Conservation (phyloP, 306 rosid species). For the Arachis hypogaea region DNA sequence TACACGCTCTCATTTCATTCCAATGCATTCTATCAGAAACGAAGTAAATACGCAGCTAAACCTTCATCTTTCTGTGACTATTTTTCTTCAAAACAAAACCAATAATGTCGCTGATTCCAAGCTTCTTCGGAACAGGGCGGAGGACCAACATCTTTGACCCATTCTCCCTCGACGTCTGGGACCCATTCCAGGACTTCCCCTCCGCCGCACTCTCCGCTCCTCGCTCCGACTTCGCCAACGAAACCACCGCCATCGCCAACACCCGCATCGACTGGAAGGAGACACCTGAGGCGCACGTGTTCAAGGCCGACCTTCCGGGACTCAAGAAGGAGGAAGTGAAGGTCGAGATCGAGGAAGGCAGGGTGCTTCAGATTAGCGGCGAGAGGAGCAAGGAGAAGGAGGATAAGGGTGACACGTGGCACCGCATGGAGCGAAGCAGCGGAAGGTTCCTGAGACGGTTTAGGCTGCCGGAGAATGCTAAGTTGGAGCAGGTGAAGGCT, state of each 20-base stretch:
- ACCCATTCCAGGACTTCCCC: conserved; percentile 40
- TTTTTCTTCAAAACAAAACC: too few relatives aligned
- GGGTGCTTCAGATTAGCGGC: conserved; percentile 46
- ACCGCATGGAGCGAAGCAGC: conserved; percentile 45
- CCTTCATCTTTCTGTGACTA: too few relatives aligned
- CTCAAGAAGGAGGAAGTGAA: conserved; percentile 52
- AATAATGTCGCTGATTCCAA: conserved; percentile 50
- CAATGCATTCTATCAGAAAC: background rate
- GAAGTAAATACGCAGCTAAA: too few relatives aligned
- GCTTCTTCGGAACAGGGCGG: conserved; percentile 45
- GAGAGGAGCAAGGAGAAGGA: conserved; percentile 48
- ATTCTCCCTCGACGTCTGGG: conserved; percentile 44
- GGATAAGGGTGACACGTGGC: conserved; percentile 48
- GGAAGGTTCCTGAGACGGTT: conserved; percentile 47
- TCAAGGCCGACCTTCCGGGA: conserved; percentile 47
- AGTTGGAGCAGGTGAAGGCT: conserved; percentile 40
- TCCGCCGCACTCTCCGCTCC: conserved; percentile 7
- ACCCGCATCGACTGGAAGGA: conserved; percentile 52
- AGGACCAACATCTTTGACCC: conserved; percentile 49
- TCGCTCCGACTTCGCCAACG: background rate
- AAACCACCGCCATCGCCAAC: conserved; percentile 37
- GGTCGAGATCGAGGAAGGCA: conserved; percentile 45
- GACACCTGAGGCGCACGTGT: conserved; percentile 47
- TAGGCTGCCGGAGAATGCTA: conserved; percentile 51
- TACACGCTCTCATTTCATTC: background rate